A percentile compares a stretch with the other conserved stretches of the same genome.
phyloP scores from a whole-genome alignment of 495 filamentous ascomycete genomes.

The Oidiodendron maius region DNA sequence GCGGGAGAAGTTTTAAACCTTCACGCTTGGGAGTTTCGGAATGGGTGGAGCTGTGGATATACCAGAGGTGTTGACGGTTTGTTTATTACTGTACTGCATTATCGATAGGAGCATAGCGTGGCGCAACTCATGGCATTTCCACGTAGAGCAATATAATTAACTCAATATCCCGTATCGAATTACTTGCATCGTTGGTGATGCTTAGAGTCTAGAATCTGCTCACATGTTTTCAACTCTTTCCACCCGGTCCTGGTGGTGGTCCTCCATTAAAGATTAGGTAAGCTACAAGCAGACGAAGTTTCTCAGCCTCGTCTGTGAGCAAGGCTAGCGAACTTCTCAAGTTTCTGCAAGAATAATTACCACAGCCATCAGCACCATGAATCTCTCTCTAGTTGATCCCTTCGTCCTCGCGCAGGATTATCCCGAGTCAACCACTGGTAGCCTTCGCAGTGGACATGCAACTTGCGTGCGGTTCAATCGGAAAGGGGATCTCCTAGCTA shows the following conservation, averaged over 20 bases:
- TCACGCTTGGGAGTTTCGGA: not conserved
- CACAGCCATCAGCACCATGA: conserved; percentile 65
- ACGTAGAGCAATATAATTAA: not conserved
- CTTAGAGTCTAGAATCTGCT: too few species aligned
- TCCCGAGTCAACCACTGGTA: conserved; percentile 80
- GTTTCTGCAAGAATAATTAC: too few species aligned
- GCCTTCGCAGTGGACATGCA: conserved; percentile 65
- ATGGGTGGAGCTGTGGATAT: not conserved
- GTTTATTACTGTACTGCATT: not conserved
- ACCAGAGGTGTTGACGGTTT: conserved; percentile 2
- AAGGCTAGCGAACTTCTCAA: too few species aligned
- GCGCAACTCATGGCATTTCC: not conserved
- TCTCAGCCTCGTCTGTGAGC: not conserved
- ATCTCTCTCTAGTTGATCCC: conserved; percentile 72
- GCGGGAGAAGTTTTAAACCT: not conserved
- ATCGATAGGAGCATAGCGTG: conserved; percentile 2
- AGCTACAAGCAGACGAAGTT: not conserved
- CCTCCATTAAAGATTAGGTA: not conserved
- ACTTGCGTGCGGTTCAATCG: conserved; percentile 82
- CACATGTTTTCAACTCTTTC: too few species aligned
- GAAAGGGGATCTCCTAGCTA: conserved; percentile 88
- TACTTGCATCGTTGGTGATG: too few species aligned
- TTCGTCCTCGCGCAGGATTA: conserved; percentile 90
- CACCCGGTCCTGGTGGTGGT: too few species aligned
- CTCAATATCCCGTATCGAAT: too few species aligned